A percentile compares a stretch with the other conserved stretches of the same genome.
These are phyloP conservation scores for Boletus subcaerulescens DNA, from an alignment of 768 basidiomycete species.

Conservation along the genomic window DNA sequence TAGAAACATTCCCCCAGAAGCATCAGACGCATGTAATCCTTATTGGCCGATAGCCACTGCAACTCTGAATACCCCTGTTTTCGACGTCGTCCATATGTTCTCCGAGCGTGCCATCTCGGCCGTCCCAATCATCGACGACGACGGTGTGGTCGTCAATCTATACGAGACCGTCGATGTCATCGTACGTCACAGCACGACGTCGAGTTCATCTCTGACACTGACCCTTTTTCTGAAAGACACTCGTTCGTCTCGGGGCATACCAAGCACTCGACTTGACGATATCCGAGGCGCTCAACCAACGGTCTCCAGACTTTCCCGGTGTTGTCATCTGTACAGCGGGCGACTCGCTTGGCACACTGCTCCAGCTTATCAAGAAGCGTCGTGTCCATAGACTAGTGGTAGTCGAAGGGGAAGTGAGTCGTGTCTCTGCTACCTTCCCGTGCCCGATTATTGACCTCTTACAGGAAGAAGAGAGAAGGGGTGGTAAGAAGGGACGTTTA, in stretches of 20 bases:
- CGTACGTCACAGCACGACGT: conserved; percentile 38
- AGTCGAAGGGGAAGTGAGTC: conserved; percentile 81
- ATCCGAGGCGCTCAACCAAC: conserved; percentile 85
- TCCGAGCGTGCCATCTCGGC: conserved; percentile 93
- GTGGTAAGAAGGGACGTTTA: conserved; percentile 79
- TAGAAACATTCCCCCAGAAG: conserved; percentile 43
- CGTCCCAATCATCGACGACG: conserved; percentile 91
- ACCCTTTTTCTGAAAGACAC: conserved; percentile 53
- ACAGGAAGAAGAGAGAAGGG: conserved; percentile 76
- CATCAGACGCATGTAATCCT: conserved; percentile 57
- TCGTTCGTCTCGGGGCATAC: conserved; percentile 92
- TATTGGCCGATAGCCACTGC: conserved; percentile 93
- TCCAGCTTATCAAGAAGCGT: conserved; percentile 89
- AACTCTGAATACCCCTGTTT: conserved; percentile 86
- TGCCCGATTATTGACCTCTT: not conserved
- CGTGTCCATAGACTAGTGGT: conserved; percentile 94
- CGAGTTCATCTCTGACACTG: conserved; percentile 2
- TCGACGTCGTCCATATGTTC: conserved; percentile 99
- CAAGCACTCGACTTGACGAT: conserved; percentile 95
- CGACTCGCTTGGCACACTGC: conserved; percentile 86
- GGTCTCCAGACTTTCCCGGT: conserved; percentile 93
- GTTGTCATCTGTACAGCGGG: conserved; percentile 93
- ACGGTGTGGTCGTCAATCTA: conserved; percentile 90
- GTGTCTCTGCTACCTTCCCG: not conserved
- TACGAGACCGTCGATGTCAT: conserved; percentile 99